Base-by-base conservation (phyloP, 768 basidiomycete species). In the Tricholoma saponaceum region DNA sequence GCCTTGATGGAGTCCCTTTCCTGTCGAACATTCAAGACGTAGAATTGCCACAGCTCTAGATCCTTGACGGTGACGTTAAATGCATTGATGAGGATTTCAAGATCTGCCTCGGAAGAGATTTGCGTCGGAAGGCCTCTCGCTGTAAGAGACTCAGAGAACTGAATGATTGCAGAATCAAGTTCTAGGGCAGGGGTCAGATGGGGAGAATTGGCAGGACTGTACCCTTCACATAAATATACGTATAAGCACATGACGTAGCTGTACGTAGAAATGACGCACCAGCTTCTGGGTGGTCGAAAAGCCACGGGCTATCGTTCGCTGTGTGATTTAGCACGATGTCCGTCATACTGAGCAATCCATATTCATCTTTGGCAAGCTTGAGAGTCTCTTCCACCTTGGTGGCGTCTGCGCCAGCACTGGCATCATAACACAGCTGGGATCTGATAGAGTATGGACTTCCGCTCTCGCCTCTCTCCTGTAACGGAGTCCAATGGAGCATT, bases 271-370 rank as follows among this genome's bases (percentile, higher is more conserved):
- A 6, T 35, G 49, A 57, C 83, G 59, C 60, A 88, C 95, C 95
- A 58, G 95, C 92, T 80, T 99, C 97, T 1, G 97, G 97, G 69
- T 99, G 97, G 5, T 95, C 85, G 20, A 84, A 69, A 23, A 99
- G 79, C 95, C 95, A 99, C 16, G 85, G 78, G 61, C 88, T 94
- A 68, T 98, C 93, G 68, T 92, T 90, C 6, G 97, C 93, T 13
- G 97, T 98, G 67, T 99, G 97, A 69, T 99, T 99, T 56, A 98
- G 82, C 4, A 99, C 97, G 52, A 99, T 90, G 69, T 99, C 97
- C 0, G 92, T 98, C 65, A 98, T 69, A 64, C 87, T 90, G 57
- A 97, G 78, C 44, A 99, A 74, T 2, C 96, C 96, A 60, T 87
- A 95, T 69, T 95, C 86, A 37, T 95, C 86, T 66, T 81, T 83